Evolutionary conservation across 305 asterid genomes (phyloP).

Genomic region (Striga hermonthica): DNA sequence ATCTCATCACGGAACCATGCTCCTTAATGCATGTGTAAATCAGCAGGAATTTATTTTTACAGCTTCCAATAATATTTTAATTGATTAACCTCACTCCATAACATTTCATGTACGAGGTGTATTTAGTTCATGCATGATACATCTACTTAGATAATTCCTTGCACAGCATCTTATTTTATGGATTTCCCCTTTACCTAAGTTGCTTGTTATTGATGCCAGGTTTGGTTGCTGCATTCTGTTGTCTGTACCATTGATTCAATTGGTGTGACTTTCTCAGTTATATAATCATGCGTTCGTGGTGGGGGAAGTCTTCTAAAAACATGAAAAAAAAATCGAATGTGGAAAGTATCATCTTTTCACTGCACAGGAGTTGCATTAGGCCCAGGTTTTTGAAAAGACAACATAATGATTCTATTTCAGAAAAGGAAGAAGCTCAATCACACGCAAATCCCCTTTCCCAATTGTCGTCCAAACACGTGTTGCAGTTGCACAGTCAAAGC

Average conservation of each 20-base stretch:
- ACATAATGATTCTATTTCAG: conserved; percentile 29
- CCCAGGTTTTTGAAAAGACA: conserved; percentile 19
- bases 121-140: neutral
- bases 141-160: too few relatives aligned
- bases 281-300: conserved; percentile 41
- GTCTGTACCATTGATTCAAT: conserved; percentile 16
- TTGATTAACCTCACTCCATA: neutral
- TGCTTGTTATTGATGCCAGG: conserved; percentile 27
- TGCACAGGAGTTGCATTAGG: conserved; percentile 34
- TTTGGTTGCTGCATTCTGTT: conserved; percentile 15
- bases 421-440: conserved; percentile 26
- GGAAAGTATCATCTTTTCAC: conserved; percentile 35
- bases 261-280: conserved; percentile 20
- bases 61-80: neutral
- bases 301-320: conserved; percentile 44
- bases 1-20: neutral
- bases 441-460: conserved; percentile 29
- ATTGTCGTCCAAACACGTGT: conserved; percentile 37
- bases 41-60: neutral
- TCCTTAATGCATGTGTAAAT: neutral
- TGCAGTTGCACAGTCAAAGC: conserved; percentile 37
- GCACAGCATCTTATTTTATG: too few relatives aligned
- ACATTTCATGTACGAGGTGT: neutral
- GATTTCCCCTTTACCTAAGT: neutral
- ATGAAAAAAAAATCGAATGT: conserved; percentile 36